Conservation (phyloP, 495 filamentous ascomycete genomes). For the Aspergillus indologenus region DNA sequence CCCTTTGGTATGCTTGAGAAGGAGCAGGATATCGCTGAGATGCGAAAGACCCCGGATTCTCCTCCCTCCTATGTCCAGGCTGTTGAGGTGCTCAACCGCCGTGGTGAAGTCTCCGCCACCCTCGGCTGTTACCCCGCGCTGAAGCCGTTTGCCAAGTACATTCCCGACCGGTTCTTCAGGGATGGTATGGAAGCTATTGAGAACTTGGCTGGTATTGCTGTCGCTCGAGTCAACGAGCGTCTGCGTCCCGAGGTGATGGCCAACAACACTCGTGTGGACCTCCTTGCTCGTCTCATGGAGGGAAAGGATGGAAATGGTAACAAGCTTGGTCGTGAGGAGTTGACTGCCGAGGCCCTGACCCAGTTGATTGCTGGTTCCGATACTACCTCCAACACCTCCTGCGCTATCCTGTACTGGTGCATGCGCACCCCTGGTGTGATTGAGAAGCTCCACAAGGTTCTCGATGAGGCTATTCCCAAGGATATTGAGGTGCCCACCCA, state of each 20-base stretch:
- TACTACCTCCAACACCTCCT: slow-evolving; percentile 86
- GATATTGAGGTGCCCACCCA: slow-evolving; percentile 63
- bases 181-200: slow-evolving; percentile 49
- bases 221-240: slow-evolving; percentile 73
- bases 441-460: slow-evolving; percentile 63
- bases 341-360: slow-evolving; percentile 85
- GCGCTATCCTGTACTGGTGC: slow-evolving; percentile 78
- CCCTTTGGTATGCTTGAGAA: slow-evolving; percentile 55
- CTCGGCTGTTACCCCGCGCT: slow-evolving; percentile 46
- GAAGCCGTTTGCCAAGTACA: slow-evolving; percentile 50
- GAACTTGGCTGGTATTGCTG: slow-evolving; percentile 61
- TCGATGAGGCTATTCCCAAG: slow-evolving; percentile 65
- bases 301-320: slow-evolving; percentile 77
- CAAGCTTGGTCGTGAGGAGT: slow-evolving; percentile 68
- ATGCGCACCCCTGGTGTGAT: slow-evolving; percentile 69
- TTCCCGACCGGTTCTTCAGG: slow-evolving; percentile 52
- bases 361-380: slow-evolving; percentile 90
- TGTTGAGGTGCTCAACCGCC: slow-evolving; percentile 54
- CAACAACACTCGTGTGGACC: slow-evolving; percentile 64
- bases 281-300: slow-evolving; percentile 82
- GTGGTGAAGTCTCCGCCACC: slow-evolving; percentile 52
- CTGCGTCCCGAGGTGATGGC: slow-evolving; percentile 59
- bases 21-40: slow-evolving; percentile 58
- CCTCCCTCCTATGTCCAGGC: slow-evolving; percentile 48
- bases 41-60: slow-evolving; percentile 46